Conservation (phyloP, 108 stramenopile species). For the Schizochytrium sp. region DNA sequence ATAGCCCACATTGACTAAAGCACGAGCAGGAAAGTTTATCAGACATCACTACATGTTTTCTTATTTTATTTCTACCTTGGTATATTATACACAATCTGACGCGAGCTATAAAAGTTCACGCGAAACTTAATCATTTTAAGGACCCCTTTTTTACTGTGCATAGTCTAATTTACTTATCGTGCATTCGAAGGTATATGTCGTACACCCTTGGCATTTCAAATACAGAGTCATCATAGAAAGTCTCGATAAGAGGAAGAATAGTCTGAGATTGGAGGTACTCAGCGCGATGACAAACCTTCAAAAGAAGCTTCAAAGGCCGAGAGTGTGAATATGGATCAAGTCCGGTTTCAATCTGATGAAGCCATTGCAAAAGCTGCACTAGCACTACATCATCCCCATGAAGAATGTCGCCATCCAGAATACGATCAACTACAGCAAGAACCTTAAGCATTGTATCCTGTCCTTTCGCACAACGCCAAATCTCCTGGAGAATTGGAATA, state of each 20-base stretch:
- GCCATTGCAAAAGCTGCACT: not conserved
- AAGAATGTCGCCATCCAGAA: slow-evolving; percentile 40
- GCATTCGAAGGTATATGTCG: slow-evolving; percentile 1
- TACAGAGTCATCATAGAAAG: slow-evolving; percentile 11
- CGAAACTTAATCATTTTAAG: not conserved
- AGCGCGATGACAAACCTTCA: slow-evolving; percentile 55
- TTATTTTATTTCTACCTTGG: too few relatives aligned
- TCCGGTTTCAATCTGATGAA: slow-evolving; percentile 50
- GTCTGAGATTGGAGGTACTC: slow-evolving; percentile 49
- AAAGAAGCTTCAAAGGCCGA: slow-evolving; percentile 40
- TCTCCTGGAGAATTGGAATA: slow-evolving; percentile 36
- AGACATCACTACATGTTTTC: too few relatives aligned
- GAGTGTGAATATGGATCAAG: slow-evolving; percentile 48
- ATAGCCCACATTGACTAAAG: too few relatives aligned
- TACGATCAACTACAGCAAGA: slow-evolving; percentile 42
- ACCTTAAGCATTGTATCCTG: slow-evolving; percentile 53
- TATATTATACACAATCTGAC: too few relatives aligned
- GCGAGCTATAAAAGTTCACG: not conserved
- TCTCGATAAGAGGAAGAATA: slow-evolving; percentile 51
- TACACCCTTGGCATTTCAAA: slow-evolving; percentile 50
- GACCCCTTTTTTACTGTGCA: not conserved
- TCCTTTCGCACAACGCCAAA: slow-evolving; percentile 20
- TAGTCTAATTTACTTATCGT: not conserved
- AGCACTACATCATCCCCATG: slow-evolving; percentile 37
- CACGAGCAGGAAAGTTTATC: too few relatives aligned